A percentile compares a stretch with the other conserved stretches of the same genome.
These are phyloP conservation scores for Priceomyces haplophilus DNA, from an alignment of 805 yeast species.

Conservation along the genomic window DNA sequence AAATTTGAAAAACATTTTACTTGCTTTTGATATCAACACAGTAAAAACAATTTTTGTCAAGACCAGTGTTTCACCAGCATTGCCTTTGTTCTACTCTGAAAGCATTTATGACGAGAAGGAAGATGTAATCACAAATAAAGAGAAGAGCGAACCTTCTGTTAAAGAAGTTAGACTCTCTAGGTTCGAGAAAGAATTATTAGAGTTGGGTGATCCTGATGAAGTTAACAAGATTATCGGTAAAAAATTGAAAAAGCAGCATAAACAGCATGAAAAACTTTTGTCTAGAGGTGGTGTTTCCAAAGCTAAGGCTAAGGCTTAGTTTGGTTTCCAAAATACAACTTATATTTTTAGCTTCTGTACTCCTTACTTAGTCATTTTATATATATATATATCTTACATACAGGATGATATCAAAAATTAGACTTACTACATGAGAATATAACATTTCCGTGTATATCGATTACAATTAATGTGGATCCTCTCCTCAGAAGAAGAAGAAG, in stretches of 20 bases:
- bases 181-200: slow-evolving; percentile 77
- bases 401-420: slow-evolving; percentile 2
- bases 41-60: slow-evolving; percentile 64
- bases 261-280: slow-evolving; percentile 7
- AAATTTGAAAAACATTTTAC: slow-evolving; percentile 56
- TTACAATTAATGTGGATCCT: background rate
- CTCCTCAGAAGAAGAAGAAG: background rate
- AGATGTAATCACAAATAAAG: slow-evolving; percentile 40
- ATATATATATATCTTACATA: slow-evolving; percentile 3
- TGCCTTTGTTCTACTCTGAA: slow-evolving; percentile 77
- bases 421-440: background rate
- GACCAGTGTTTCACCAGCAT: slow-evolving; percentile 69
- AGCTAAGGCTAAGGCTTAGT: background rate
- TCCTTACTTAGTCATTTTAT: slow-evolving; percentile 1
- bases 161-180: slow-evolving; percentile 46
- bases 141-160: slow-evolving; percentile 11
- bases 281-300: background rate
- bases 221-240: slow-evolving; percentile 62
- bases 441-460: too few relatives aligned
- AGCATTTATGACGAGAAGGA: slow-evolving; percentile 51
- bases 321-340: background rate
- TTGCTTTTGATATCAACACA: slow-evolving; percentile 41
- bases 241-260: slow-evolving; percentile 36
- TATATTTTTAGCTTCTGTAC: background rate
- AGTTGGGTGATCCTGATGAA: slow-evolving; percentile 73